Evolutionary conservation across 2,329 filamentous ascomycete species (phyloP).

Genomic region (Pseudopithomyces maydicus): DNA sequence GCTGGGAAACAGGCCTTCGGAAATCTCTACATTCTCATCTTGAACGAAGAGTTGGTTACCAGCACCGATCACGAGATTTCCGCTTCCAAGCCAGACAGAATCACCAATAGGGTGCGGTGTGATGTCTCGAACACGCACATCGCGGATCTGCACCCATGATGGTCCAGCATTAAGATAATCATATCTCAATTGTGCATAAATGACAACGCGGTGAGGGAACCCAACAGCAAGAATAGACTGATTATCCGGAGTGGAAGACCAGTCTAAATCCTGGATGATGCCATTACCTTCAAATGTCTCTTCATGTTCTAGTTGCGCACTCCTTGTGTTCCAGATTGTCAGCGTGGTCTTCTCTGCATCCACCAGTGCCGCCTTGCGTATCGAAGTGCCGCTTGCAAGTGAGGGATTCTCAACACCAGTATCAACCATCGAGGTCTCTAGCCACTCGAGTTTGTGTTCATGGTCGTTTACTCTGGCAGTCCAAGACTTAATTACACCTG

Average conservation of each 20-base stretch:
- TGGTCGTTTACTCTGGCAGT: conserved; percentile 73
- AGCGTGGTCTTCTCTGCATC: conserved; percentile 73
- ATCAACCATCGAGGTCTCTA: conserved; percentile 80
- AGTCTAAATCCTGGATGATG: conserved; percentile 84
- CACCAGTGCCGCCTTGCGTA: conserved; percentile 84
- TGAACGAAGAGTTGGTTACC: conserved; percentile 91
- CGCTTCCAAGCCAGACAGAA: conserved; percentile 86
- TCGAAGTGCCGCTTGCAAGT: conserved; percentile 81
- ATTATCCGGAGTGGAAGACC: conserved; percentile 88
- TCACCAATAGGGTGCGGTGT: conserved; percentile 92
- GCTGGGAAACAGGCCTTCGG: conserved; percentile 63
- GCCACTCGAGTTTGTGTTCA: conserved; percentile 72
- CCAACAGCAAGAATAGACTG: conserved; percentile 92
- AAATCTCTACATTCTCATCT: conserved; percentile 72
- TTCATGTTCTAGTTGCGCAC: conserved; percentile 79
- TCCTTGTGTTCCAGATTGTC: conserved; percentile 90
- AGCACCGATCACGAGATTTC: conserved; percentile 83
- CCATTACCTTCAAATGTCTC: conserved; percentile 75
- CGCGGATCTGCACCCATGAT: conserved; percentile 85
- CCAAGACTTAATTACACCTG: conserved; percentile 81
- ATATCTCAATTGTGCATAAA: conserved; percentile 86
- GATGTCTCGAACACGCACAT: conserved; percentile 79
- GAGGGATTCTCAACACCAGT: conserved; percentile 75
- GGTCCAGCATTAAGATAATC: conserved; percentile 87
- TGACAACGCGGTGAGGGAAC: conserved; percentile 81